Percentiles rank a stretch among this genome's conserved stretches.
Conservation (phyloP, 805 yeast genomes). For the Monosporozyma aquatica region DNA sequence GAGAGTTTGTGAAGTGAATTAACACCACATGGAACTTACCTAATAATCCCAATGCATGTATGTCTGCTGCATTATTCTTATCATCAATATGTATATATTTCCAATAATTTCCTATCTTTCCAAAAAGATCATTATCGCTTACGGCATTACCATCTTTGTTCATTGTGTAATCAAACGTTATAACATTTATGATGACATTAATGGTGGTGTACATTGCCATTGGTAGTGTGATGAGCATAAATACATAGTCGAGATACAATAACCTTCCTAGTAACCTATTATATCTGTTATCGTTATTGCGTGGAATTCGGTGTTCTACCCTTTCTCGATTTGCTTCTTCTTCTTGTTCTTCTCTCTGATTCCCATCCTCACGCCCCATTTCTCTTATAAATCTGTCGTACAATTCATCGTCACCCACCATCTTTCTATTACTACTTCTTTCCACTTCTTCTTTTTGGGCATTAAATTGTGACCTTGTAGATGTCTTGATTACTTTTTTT, state of each 20-base stretch:
- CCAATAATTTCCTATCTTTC: conserved; percentile 21
- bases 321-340: background rate
- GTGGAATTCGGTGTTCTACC: too few species aligned
- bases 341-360: background rate
- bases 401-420: background rate
- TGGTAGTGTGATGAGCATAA: conserved; percentile 26
- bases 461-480: background rate
- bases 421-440: too few species aligned
- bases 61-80: too few species aligned
- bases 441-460: too few species aligned
- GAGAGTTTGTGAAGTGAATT: conserved; percentile 17
- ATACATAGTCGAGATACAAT: conserved; percentile 22
- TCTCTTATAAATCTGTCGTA: background rate
- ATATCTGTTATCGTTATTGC: too few species aligned
- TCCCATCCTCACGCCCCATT: background rate
- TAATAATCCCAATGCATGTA: conserved; percentile 22
- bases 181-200: conserved; percentile 21
- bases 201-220: conserved; percentile 26
- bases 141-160: background rate
- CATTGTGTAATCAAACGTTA: conserved; percentile 15
- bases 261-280: conserved; percentile 18
- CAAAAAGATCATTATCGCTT: conserved; percentile 21
- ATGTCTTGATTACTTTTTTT: background rate
- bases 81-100: conserved; percentile 15
- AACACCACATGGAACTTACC: conserved; percentile 29